Percentiles rank a stretch among this genome's conserved stretches.
These are phyloP conservation scores for Metarhizium anisopliae DNA, from an alignment of 2,329 filamentous ascomycete species.

Conservation along the genomic window DNA sequence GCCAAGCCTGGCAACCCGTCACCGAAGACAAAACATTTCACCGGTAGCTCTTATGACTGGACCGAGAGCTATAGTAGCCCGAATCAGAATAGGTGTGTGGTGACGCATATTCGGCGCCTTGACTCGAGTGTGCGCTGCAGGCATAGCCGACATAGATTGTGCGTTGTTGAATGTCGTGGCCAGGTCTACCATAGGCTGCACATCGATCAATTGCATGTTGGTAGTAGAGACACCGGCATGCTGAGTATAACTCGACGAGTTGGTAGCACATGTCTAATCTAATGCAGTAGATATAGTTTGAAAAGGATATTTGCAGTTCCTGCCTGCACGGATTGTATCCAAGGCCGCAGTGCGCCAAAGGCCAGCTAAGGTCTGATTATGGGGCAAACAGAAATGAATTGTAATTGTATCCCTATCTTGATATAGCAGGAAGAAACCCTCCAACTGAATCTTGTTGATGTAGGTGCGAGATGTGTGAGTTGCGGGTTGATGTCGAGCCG, in stretches of 20 bases:
- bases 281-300: not conserved
- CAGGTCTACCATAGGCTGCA: slow-evolving; percentile 61
- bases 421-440: not conserved
- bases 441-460: not conserved
- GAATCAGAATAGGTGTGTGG: slow-evolving; percentile 42
- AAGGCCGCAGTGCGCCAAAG: not conserved
- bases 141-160: slow-evolving; percentile 77
- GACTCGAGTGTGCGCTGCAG: slow-evolving; percentile 38
- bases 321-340: not conserved
- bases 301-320: not conserved
- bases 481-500: not conserved
- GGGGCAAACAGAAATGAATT: not conserved
- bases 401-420: not conserved
- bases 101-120: slow-evolving; percentile 29
- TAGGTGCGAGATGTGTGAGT: not conserved
- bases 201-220: slow-evolving; percentile 80
- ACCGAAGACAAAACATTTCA: slow-evolving; percentile 47
- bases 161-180: slow-evolving; percentile 63
- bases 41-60: slow-evolving; percentile 35
- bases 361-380: slow-evolving; percentile 1
- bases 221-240: slow-evolving; percentile 83
- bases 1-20: slow-evolving; percentile 34
- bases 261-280: slow-evolving; percentile 68
- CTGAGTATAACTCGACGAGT: slow-evolving; percentile 75
- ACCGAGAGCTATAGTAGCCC: slow-evolving; percentile 42